Percentiles rank a stretch among this genome's conserved stretches.
Conservation (phyloP, 1,284 basidiomycete genomes). For the Apiotrichum gracile region DNA sequence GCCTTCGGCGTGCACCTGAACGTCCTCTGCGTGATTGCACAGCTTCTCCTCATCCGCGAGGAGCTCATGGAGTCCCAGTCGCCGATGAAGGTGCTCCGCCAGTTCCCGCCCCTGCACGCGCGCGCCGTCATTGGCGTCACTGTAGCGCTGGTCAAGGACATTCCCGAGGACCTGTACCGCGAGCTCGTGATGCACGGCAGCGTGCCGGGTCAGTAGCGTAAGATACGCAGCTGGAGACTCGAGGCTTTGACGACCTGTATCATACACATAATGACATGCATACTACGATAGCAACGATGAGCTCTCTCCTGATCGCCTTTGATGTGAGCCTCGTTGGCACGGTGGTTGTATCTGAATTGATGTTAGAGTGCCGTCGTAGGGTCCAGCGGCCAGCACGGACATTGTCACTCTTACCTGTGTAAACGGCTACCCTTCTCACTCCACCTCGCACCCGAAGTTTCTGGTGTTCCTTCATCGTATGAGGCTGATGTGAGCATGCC, state of each 20-base stretch:
- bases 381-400: too few relatives aligned
- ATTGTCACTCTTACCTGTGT: too few relatives aligned
- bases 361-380: too few relatives aligned
- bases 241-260: background rate
- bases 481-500: too few relatives aligned
- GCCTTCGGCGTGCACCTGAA: conserved; percentile 95
- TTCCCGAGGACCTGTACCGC: conserved; percentile 81
- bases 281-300: background rate
- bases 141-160: conserved; percentile 82
- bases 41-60: conserved; percentile 79
- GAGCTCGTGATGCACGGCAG: conserved; percentile 78
- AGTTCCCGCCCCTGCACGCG: conserved; percentile 85
- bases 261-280: background rate
- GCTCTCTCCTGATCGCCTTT: too few relatives aligned
- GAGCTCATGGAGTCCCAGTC: conserved; percentile 80
- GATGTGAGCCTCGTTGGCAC: too few relatives aligned
- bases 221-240: too few relatives aligned
- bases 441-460: too few relatives aligned
- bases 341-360: too few relatives aligned
- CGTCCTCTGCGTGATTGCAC: conserved; percentile 91
- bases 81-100: conserved; percentile 91
- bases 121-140: conserved; percentile 83
- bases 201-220: background rate
- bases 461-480: too few relatives aligned
- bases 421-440: too few relatives aligned